These are phyloP conservation scores for Sanghuangporus weigelae DNA, from an alignment of 1,284 basidiomycete species.

Conservation along the genomic window DNA sequence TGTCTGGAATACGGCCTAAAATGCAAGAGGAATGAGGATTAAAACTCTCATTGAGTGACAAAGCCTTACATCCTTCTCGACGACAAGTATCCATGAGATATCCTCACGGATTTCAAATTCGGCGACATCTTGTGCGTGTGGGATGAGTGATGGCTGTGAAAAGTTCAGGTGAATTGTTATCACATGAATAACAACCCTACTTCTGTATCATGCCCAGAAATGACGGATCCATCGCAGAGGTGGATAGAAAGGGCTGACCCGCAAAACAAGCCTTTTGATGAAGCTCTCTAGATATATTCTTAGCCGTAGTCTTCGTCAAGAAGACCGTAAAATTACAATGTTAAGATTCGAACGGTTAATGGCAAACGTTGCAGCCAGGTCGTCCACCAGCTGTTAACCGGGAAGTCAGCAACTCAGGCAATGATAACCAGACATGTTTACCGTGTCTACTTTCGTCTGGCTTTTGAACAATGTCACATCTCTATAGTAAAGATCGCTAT, in stretches of 20 bases:
- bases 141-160: conserved; percentile 67
- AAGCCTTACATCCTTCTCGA: conserved; percentile 81
- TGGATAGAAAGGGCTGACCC: conserved; percentile 59
- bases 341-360: conserved; percentile 72
- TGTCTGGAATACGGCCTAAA: conserved; percentile 84
- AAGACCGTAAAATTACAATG: conserved; percentile 45
- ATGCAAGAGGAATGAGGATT: neutral
- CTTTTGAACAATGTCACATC: conserved; percentile 72
- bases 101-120: conserved; percentile 47
- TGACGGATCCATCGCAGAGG: conserved; percentile 47
- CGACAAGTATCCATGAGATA: conserved; percentile 73
- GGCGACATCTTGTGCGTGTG: conserved; percentile 64
- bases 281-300: conserved; percentile 56
- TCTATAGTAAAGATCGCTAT: conserved; percentile 83
- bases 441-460: conserved; percentile 72
- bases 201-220: conserved; percentile 51
- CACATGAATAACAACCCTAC: conserved; percentile 31
- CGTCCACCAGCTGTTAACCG: conserved; percentile 72
- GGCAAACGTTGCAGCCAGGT: conserved; percentile 76
- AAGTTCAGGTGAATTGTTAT: neutral
- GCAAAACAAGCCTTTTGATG: conserved; percentile 81
- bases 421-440: conserved; percentile 24
- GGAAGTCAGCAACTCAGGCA: conserved; percentile 2
- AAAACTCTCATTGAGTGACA: neutral
- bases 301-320: conserved; percentile 16